Conservation (phyloP, 345 rosid species). For the Theobroma cacao region DNA sequence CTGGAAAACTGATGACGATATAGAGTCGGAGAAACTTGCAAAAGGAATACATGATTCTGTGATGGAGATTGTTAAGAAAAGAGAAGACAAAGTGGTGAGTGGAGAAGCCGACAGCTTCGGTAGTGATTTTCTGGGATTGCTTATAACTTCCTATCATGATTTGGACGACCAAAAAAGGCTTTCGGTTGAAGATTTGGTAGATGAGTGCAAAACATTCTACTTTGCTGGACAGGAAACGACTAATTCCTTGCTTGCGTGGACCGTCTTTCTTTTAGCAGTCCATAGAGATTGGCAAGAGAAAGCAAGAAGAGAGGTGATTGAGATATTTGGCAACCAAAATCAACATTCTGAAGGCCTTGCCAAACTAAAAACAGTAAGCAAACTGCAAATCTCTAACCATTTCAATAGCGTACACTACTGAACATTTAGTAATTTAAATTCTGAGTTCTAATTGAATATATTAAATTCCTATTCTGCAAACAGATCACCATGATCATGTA, state of each 20-base stretch:
- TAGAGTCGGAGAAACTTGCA: conserved; percentile 16
- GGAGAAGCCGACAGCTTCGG: conserved; percentile 15
- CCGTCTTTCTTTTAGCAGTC: conserved; percentile 33
- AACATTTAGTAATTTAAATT: background rate
- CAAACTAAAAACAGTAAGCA: conserved; percentile 36
- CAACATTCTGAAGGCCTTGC: conserved; percentile 28
- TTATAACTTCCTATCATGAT: conserved; percentile 22
- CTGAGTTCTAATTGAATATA: background rate
- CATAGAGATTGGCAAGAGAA: conserved; percentile 43
- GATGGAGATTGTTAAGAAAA: conserved; percentile 23
- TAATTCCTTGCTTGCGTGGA: conserved; percentile 33
- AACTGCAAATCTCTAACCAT: background rate
- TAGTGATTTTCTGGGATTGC: conserved; percentile 32
- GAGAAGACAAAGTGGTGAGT: conserved; percentile 14
- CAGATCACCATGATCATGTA: conserved; percentile 30
- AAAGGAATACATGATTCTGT: conserved; percentile 14
- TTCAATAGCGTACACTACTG: background rate
- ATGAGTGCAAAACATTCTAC: conserved; percentile 43
- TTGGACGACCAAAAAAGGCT: conserved; percentile 21
- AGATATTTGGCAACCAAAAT: conserved; percentile 25
- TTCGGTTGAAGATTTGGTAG: conserved; percentile 32
- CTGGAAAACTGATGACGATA: conserved; percentile 4
- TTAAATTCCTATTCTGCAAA: background rate
- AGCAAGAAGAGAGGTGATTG: conserved; percentile 34
- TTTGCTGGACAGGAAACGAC: conserved; percentile 39